Evolutionary conservation across 2,329 filamentous ascomycete genomes (phyloP).

Genomic region (Diaporthe aspalathi): DNA sequence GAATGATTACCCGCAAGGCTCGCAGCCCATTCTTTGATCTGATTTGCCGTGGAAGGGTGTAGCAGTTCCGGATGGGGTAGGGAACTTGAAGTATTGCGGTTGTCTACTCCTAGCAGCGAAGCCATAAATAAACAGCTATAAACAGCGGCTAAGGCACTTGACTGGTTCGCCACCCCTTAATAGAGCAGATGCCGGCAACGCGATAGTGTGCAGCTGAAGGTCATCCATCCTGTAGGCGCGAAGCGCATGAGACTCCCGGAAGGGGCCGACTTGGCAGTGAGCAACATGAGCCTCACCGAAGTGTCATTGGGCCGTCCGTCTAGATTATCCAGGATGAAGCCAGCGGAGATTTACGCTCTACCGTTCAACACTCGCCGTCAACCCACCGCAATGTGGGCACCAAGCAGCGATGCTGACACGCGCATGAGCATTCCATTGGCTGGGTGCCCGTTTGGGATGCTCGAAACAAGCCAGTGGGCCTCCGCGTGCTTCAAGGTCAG

Average conservation of each 20-base stretch:
- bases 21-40: not conserved
- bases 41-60: not conserved
- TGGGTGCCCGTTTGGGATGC: not conserved
- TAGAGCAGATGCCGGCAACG: not conserved
- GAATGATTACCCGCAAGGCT: constrained; percentile 1
- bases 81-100: not conserved
- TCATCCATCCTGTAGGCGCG: not conserved
- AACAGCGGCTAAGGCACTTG: not conserved
- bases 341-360: constrained; percentile 20
- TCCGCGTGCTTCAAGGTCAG: constrained; percentile 23
- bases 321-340: constrained; percentile 26
- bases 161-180: constrained; percentile 14
- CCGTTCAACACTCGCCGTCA: constrained; percentile 14
- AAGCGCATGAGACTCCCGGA: not conserved
- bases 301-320: constrained; percentile 13
- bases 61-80: not conserved
- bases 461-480: constrained; percentile 28
- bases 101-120: not conserved
- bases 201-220: not conserved
- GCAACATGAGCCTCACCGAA: constrained; percentile 12
- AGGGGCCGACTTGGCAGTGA: constrained; percentile 20
- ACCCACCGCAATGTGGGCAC: constrained; percentile 12
- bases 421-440: constrained; percentile 8
- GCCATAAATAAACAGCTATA: not conserved
- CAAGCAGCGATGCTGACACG: constrained; percentile 25